These are phyloP conservation scores for Fusarium mangiferae DNA, from an alignment of 2,329 filamentous ascomycete species.

Conservation along the genomic window DNA sequence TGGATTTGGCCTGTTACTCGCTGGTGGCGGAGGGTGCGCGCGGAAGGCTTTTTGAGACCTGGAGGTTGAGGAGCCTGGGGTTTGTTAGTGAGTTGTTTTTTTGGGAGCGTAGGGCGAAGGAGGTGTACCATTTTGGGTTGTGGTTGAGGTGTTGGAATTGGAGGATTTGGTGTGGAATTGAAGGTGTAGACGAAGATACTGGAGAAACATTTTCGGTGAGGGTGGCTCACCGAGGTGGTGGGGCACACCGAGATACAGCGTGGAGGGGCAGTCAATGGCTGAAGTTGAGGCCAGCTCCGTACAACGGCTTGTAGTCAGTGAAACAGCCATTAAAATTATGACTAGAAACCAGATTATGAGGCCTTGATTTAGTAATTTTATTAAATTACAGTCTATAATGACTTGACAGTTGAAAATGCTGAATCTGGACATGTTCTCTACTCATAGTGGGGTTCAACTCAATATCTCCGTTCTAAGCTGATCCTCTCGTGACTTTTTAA, in stretches of 20 bases:
- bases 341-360: not conserved
- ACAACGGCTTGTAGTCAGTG: no score
- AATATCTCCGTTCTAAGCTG: not conserved
- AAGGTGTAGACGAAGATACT: not conserved
- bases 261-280: conserved; percentile 33
- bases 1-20: conserved; percentile 61
- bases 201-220: conserved; percentile 44
- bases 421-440: not conserved
- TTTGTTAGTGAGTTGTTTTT: not conserved
- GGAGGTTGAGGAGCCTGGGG: conserved; percentile 47
- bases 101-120: fast-evolving
- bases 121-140: conserved; percentile 33
- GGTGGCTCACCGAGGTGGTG: conserved; percentile 34
- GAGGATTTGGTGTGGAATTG: not conserved
- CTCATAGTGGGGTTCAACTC: conserved; percentile 10
- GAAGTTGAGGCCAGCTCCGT: no score
- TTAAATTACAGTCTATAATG: fast-evolving
- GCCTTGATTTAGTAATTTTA: fast-evolving
- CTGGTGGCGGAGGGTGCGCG: conserved; percentile 65
- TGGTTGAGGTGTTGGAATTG: not conserved
- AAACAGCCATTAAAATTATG: not conserved
- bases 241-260: conserved; percentile 35
- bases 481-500: conserved; percentile 2
- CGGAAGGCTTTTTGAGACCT: conserved; percentile 64
- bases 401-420: fast-evolving